These are phyloP conservation scores for Fusarium xylarioides DNA, from an alignment of 2,329 filamentous ascomycete genomes.

Conservation along the genomic window DNA sequence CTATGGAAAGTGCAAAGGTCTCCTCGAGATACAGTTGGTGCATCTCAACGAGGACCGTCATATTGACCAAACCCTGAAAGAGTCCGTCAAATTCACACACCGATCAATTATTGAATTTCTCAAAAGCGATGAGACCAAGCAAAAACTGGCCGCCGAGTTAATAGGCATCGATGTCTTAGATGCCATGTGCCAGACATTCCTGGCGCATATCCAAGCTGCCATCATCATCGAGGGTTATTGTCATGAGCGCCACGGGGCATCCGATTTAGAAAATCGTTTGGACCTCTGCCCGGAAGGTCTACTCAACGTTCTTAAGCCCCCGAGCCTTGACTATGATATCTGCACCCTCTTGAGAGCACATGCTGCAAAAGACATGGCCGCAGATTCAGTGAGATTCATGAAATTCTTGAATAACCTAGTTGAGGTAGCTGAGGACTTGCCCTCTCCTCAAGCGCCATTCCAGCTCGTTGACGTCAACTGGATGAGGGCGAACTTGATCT, in stretches of 20 bases:
- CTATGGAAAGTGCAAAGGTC: background rate
- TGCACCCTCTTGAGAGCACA: background rate
- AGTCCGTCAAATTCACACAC: background rate
- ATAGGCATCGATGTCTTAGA: rapidly evolving
- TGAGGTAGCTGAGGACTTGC: background rate
- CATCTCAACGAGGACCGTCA: rapidly evolving
- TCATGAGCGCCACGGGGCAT: rapidly evolving
- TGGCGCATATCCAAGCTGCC: background rate
- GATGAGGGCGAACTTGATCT: rapidly evolving
- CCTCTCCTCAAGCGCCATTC: background rate
- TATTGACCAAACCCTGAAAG: background rate
- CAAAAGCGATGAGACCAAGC: background rate
- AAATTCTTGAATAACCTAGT: rapidly evolving
- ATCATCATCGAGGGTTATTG: rapidly evolving
- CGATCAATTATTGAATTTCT: background rate
- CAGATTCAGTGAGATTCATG: background rate
- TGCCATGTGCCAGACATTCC: background rate
- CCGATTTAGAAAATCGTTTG: rapidly evolving
- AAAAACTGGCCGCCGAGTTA: rapidly evolving
- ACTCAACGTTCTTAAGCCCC: rapidly evolving
- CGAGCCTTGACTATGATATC: background rate
- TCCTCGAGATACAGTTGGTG: background rate
- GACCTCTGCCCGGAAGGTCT: rapidly evolving
- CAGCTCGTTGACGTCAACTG: rapidly evolving
- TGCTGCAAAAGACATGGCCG: rapidly evolving